Base-by-base conservation (phyloP, 352 stramenopile genomes). In the Pythium folliculosum region DNA sequence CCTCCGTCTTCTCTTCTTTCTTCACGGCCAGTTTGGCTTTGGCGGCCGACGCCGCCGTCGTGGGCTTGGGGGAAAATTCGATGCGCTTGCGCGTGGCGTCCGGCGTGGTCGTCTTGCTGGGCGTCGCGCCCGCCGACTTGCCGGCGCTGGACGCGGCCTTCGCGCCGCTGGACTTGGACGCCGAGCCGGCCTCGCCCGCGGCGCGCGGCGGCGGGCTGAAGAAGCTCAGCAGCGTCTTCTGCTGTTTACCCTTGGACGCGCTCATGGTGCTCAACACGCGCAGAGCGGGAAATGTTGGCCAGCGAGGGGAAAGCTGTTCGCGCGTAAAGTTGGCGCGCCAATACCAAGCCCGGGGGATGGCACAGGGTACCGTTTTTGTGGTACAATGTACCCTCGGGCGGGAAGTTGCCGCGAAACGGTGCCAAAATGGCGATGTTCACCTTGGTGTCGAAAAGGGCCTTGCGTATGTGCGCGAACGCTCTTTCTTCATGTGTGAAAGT, bases 201-300 rank as follows among this genome's bases (percentile, higher is more conserved):
- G 52, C 69, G 38, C 69, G 67, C 50, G 77, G 56, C 32, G 82
- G 83, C 62, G 86, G 83, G 48, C 84, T 93, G 73, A 95, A 95
- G 84, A 95, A 95, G 74, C 72, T 91, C 65, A 95, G 77, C 62
- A 95, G 68, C 52, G 84, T 88, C 71, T 88, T 90, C 77, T 95
- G 86, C 65, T 87, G 78, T 76, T 83, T 86, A 0, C 60, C 53
- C 55, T 78, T 89, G 48, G 55, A 69, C 38, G 70, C 75, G 23
- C 65, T 53, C 44, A 67, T 56, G 23, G 17, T 60, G 27, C 27
- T 32, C 27, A 32, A 32, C 27, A 32, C 27, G 27, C 27, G 27
- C 27, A 32, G 27, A 5, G 27, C 27, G 27, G 27, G 27, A 32
- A 32, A 32, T 32, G 27, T 32, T 32, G 27, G 27, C 27, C 27